Percentiles rank a stretch among this genome's conserved stretches.
Conservation (phyloP, 1,284 basidiomycete genomes). For the Ceratobasidium sp. region DNA sequence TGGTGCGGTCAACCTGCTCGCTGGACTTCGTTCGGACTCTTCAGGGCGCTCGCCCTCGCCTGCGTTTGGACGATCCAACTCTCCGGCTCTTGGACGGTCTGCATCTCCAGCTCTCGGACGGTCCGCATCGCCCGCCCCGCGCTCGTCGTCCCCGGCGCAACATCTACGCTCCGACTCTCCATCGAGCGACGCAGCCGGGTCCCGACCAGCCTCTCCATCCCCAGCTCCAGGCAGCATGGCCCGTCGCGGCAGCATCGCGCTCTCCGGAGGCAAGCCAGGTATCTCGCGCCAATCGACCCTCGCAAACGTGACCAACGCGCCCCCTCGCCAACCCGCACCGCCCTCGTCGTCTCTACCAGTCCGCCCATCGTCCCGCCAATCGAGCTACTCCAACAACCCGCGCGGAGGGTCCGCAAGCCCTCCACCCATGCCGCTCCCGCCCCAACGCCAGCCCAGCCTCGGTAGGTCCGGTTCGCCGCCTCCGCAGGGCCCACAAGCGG, state of each 20-base stretch:
- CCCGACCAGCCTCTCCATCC: conserved; percentile 17
- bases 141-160: not conserved
- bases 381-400: conserved; percentile 18
- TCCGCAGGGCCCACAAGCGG: conserved; percentile 26
- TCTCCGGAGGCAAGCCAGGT: not conserved
- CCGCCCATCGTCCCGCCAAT: not conserved
- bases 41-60: not conserved
- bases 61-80: not conserved
- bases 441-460: conserved; percentile 15
- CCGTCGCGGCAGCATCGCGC: conserved; percentile 29
- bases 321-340: not conserved
- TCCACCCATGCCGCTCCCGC: conserved; percentile 23
- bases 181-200: conserved; percentile 17
- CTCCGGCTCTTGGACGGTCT: conserved; percentile 9
- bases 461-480: not conserved
- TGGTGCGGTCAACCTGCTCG: conserved; percentile 15
- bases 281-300: conserved; percentile 31
- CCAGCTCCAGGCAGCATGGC: not conserved
- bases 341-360: not conserved
- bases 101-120: not conserved
- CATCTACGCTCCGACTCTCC: conserved; percentile 21
- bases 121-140: conserved; percentile 8
- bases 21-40: not conserved
- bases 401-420: conserved; percentile 11
- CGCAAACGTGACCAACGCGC: conserved; percentile 20